Percentiles rank a stretch among this genome's conserved stretches.
These are phyloP conservation scores for Paramecium caudatum DNA, from an alignment of 73 alveolate genomes.

Conservation along the genomic window DNA sequence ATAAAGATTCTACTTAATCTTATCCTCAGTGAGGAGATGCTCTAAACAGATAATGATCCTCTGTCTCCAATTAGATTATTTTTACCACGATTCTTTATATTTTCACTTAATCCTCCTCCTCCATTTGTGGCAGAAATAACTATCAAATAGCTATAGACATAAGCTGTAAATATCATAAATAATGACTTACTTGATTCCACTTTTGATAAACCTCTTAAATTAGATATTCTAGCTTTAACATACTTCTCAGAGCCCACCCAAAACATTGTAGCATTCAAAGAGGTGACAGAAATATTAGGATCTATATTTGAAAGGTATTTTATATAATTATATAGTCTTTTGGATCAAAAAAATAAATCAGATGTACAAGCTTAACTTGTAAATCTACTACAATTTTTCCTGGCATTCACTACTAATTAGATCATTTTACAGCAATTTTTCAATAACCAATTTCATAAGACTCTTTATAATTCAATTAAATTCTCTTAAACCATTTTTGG, in stretches of 20 bases:
- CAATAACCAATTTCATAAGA: conserved; percentile 28
- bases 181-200: background rate
- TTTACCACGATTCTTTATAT: conserved; percentile 27
- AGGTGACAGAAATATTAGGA: background rate
- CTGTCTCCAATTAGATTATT: background rate
- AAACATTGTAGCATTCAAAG: background rate
- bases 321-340: background rate
- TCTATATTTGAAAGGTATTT: conserved; percentile 23
- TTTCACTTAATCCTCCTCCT: background rate
- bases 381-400: background rate
- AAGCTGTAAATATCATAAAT: background rate
- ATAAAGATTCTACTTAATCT: background rate
- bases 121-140: background rate
- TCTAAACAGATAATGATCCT: background rate
- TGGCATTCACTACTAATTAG: conserved; percentile 40
- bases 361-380: background rate
- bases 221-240: conserved; percentile 29
- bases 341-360: background rate
- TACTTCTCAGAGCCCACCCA: background rate
- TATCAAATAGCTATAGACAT: background rate
- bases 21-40: background rate
- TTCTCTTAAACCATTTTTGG: background rate
- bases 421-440: background rate
- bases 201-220: background rate
- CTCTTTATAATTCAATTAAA: conserved; percentile 39